These are phyloP conservation scores for Hirschioporus abietinus DNA, from an alignment of 768 basidiomycete genomes.

Conservation along the genomic window DNA sequence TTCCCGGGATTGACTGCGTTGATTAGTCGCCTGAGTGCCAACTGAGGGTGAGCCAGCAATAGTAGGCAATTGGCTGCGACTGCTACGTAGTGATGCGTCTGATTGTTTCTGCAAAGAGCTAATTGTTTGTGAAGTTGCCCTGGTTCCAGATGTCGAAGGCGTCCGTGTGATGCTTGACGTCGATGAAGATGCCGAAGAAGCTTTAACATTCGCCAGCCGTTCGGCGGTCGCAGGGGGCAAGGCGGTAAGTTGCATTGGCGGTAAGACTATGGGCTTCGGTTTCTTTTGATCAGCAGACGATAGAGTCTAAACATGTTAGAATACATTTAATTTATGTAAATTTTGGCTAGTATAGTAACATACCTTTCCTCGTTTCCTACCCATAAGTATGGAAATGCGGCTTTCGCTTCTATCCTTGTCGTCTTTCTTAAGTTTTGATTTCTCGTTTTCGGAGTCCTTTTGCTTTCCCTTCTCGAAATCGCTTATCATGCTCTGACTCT, in stretches of 20 bases:
- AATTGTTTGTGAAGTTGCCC: conserved; percentile 74
- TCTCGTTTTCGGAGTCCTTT: conserved; percentile 35
- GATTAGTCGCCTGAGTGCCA: conserved; percentile 43
- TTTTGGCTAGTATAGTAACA: conserved; percentile 17
- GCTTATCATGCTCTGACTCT: conserved; percentile 33
- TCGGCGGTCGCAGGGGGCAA: conserved; percentile 77
- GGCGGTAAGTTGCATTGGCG: conserved; percentile 88
- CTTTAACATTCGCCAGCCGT: conserved; percentile 78
- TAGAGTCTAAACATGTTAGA: conserved; percentile 51
- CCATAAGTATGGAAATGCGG: conserved; percentile 82
- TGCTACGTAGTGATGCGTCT: conserved; percentile 68
- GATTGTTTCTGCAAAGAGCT: conserved; percentile 88
- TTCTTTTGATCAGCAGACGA: conserved; percentile 82
- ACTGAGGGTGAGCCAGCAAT: conserved; percentile 94
- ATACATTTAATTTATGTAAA: conserved; percentile 12
- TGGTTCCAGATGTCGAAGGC: conserved; percentile 42
- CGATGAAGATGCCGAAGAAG: conserved; percentile 38
- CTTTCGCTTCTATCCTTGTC: conserved; percentile 84
- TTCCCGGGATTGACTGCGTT: conserved; percentile 43
- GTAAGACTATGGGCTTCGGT: conserved; percentile 63
- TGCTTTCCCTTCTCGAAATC: conserved; percentile 36
- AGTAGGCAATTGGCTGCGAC: conserved; percentile 73
- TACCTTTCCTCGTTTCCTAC: conserved; percentile 89
- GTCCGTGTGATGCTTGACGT: conserved; percentile 33
- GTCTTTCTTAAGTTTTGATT: conserved; percentile 63